Evolutionary conservation across 2,329 filamentous ascomycete genomes (phyloP), one percentile per base, ranked within the genome.

Genomic region (Albifimbria verrucaria): DNA sequence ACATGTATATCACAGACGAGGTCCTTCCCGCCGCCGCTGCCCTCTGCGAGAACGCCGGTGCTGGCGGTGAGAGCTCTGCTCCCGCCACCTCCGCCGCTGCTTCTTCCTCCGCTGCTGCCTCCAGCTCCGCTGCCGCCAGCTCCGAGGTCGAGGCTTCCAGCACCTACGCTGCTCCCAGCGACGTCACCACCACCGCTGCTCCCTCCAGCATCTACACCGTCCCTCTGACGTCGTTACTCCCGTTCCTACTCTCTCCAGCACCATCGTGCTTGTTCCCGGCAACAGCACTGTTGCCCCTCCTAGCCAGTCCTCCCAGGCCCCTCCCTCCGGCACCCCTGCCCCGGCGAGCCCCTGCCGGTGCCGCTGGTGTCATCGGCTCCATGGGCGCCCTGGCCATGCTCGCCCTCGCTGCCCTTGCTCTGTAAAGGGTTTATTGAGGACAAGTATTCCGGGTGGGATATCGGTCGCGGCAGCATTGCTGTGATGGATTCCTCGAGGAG

Each of bases 1-100:
- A 63, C 61, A n/a, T n/a, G n/a, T n/a, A n/a, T 49, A 22, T 18
- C 18, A 21, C 49, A 76, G 73, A 62, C 60, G 57, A 73, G 58
- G 72, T 75, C 44, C 63, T 74, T 46, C 71, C 72, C 53, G 71
- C 71, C 42, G 65, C 67, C 22, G 52, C 67, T 58, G 60, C 61
- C 52, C 66, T 73, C 57, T 74, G 71, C 66, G 51, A 49, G n/a
- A 53, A 48, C 47, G 54, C 58, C n/a, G n/a, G n/a, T 24, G 51
- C 52, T 48, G 44, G 47, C 32, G 36, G 49, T 23, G 54, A 49
- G 26, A 43, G 57, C 50, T 49, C 57, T 36, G 21, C 51, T 36
- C 41, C 48, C 21, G 44, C 55, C 41, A 23, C 51, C 24, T 24
- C 44, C 32, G 28, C 53, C 32, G 50, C 46, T 7, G 51, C 53